phyloP scores from a whole-genome alignment of 208 protist genomes.

The Wallacemonas sp. region DNA sequence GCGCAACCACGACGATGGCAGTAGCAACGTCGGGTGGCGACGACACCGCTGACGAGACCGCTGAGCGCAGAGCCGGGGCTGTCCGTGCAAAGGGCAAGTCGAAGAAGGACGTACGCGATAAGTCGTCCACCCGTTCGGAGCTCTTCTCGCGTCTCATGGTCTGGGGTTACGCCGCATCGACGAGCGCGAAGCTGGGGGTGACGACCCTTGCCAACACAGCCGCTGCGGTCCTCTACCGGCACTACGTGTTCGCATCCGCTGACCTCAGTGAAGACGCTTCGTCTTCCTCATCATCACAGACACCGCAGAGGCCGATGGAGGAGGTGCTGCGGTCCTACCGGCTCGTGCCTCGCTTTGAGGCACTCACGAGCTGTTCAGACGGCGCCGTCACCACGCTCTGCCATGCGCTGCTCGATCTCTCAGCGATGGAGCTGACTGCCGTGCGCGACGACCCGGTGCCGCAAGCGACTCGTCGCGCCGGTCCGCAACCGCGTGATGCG shows the following conservation, averaged over 20 bases:
- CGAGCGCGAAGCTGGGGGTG: slow-evolving; percentile 41
- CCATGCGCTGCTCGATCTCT: slow-evolving; percentile 29
- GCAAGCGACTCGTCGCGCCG: not conserved
- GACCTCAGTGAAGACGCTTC: not conserved
- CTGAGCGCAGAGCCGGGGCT: not conserved
- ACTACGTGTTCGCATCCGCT: slow-evolving; percentile 21
- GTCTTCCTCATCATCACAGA: not conserved
- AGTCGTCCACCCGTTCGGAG: not conserved
- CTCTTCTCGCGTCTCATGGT: slow-evolving; percentile 41
- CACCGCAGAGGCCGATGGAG: not conserved
- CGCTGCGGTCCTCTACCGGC: slow-evolving; percentile 32
- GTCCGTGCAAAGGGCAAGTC: not conserved
- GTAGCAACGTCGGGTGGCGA: slow-evolving; percentile 5
- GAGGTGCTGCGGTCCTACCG: slow-evolving; percentile 17
- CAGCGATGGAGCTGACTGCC: slow-evolving; percentile 20
- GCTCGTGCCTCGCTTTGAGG: slow-evolving; percentile 13
- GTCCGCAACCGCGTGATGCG: not conserved
- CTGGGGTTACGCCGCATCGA: slow-evolving; percentile 57
- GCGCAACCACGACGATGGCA: not conserved
- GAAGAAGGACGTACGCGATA: not conserved
- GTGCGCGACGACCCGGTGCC: not conserved
- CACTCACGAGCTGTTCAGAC: slow-evolving; percentile 19
- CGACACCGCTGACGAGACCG: not conserved
- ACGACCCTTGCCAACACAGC: slow-evolving; percentile 30
- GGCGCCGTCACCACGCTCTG: slow-evolving; percentile 24